Percentiles rank a stretch among this genome's conserved stretches.
Evolutionary conservation across 352 stramenopile genomes (phyloP).

Genomic region (Globisporangium mamillatum): DNA sequence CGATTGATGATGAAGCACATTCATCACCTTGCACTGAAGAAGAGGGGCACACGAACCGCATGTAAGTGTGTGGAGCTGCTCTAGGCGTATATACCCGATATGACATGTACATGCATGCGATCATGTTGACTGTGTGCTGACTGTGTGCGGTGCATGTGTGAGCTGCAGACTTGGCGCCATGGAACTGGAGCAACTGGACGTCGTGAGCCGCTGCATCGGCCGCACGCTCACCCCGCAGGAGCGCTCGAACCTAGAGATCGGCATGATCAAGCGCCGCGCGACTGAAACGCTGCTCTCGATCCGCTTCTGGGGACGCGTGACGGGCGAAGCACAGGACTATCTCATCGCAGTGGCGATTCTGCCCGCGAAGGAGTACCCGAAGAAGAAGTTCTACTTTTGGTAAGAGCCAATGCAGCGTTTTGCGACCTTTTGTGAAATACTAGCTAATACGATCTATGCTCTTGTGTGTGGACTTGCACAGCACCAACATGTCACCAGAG

Average conservation of each 20-base stretch:
- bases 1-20: slow-evolving; percentile 5
- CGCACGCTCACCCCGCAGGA: slow-evolving; percentile 72
- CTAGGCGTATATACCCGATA: too few relatives aligned
- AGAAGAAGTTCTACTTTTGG: slow-evolving; percentile 89
- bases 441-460: neutral
- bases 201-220: slow-evolving; percentile 65
- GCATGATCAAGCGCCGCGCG: slow-evolving; percentile 61
- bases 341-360: slow-evolving; percentile 60
- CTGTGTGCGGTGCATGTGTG: neutral
- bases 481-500: slow-evolving; percentile 72
- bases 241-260: slow-evolving; percentile 73
- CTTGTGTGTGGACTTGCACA: slow-evolving; percentile 16
- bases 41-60: neutral
- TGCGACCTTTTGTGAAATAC: neutral
- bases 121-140: neutral
- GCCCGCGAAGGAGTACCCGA: slow-evolving; percentile 58
- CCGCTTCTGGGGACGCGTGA: slow-evolving; percentile 70
- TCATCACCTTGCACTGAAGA: neutral
- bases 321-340: slow-evolving; percentile 66
- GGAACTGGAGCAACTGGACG: slow-evolving; percentile 76
- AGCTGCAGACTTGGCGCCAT: slow-evolving; percentile 23
- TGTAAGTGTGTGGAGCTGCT: neutral
- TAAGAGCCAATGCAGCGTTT: slow-evolving; percentile 5
- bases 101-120: neutral
- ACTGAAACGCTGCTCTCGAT: slow-evolving; percentile 62